phyloP scores from a whole-genome alignment of 164 flowering plant species.

The Magnolia officinalis region DNA sequence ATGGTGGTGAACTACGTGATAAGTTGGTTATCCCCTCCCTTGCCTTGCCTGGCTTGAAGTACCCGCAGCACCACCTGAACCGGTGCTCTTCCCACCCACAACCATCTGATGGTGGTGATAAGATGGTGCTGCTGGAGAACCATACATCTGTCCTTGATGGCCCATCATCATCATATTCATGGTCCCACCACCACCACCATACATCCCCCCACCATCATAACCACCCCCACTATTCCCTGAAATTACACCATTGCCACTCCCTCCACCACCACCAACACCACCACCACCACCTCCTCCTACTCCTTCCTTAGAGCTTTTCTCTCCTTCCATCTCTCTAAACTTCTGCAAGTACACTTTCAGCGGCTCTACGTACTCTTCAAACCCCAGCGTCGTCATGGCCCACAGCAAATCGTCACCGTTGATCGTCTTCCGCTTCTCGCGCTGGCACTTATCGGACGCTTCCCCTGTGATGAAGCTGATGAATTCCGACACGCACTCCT shows the following conservation, averaged over 20 bases:
- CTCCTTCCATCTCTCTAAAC: constrained; percentile 47
- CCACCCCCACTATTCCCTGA: constrained; percentile 6
- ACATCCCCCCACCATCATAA: constrained; percentile 10
- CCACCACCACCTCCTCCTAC: constrained; percentile 15
- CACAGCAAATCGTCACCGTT: constrained; percentile 60
- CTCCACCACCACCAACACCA: constrained; percentile 6
- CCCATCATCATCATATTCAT: constrained; percentile 32
- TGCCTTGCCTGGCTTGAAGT: constrained; percentile 18
- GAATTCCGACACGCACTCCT: constrained; percentile 66
- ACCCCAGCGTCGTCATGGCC: constrained; percentile 62
- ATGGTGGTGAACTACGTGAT: not conserved
- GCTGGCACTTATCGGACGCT: constrained; percentile 58
- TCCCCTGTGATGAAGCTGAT: constrained; percentile 61
- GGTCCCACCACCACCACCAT: constrained; percentile 14
- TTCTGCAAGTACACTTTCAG: constrained; percentile 45
- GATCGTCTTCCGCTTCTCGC: constrained; percentile 58
- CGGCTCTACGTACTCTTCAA: constrained; percentile 57
- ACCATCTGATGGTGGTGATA: constrained; percentile 22
- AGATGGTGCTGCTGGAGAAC: constrained; percentile 19
- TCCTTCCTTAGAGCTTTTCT: constrained; percentile 24
- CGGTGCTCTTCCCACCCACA: constrained; percentile 11
- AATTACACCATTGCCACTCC: constrained; percentile 14
- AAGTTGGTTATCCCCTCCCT: constrained; percentile 12
- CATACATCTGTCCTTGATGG: constrained; percentile 32
- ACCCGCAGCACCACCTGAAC: constrained; percentile 2